Conservation (phyloP, 1,139 yeast species). For the Candida dubliniensis region DNA sequence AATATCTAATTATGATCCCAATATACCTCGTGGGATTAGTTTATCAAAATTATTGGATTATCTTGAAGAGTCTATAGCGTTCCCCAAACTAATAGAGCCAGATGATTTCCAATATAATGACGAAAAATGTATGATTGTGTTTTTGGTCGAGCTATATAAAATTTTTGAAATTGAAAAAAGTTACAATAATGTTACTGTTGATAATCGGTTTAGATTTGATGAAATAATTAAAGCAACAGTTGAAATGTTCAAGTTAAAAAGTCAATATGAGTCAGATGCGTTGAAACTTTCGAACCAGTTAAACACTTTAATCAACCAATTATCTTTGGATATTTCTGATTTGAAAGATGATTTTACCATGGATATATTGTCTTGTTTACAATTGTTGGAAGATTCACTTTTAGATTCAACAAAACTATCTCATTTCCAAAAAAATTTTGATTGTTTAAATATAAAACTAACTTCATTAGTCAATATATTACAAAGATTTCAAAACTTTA, state of each 20-base stretch:
- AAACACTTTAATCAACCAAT: conserved; percentile 16
- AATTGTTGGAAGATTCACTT: conserved; percentile 1
- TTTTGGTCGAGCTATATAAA: conserved; percentile 66
- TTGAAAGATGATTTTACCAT: conserved; percentile 6
- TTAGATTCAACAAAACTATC: not conserved
- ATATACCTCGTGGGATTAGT: conserved; percentile 23
- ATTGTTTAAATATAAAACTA: conserved; percentile 3
- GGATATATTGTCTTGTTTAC: conserved; percentile 2
- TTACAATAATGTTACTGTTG: conserved; percentile 3
- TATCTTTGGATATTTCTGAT: conserved; percentile 10
- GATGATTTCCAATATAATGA: conserved; percentile 64
- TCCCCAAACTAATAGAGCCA: conserved; percentile 58
- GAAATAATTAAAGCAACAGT: conserved; percentile 10
- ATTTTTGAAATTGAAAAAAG: conserved; percentile 35
- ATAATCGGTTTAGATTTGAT: conserved; percentile 13
- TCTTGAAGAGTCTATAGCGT: conserved; percentile 42
- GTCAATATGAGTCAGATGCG: conserved; percentile 33
- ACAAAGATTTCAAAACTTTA: conserved; percentile 10
- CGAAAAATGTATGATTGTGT: conserved; percentile 65
- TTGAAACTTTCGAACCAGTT: conserved; percentile 30
- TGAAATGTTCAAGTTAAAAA: conserved; percentile 22
- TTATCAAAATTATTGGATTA: conserved; percentile 21
- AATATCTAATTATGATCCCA: conserved; percentile 25
- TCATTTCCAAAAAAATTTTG: conserved; percentile 1
- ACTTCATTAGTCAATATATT: conserved; percentile 4